phyloP scores from a whole-genome alignment of 306 rosid species.

The Dryas alaskensis region DNA sequence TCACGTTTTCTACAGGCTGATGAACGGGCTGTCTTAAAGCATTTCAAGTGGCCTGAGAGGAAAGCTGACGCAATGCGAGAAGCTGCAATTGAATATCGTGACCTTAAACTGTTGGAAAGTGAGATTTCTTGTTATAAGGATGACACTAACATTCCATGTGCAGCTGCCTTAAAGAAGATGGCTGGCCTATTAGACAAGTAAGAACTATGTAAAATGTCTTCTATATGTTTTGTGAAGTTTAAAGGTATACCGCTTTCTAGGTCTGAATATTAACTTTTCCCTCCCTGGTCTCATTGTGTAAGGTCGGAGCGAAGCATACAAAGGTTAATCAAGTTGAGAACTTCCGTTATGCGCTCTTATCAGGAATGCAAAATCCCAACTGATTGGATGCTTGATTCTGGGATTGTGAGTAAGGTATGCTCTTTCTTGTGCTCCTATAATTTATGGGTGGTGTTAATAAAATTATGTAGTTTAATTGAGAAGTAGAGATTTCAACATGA shows the following conservation, averaged over 20 bases:
- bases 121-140: constrained; percentile 72
- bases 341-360: constrained; percentile 55
- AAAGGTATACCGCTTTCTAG: constrained; percentile 7
- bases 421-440: not conserved
- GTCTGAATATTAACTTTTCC: constrained; percentile 18
- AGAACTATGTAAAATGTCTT: constrained; percentile 22
- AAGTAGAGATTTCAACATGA: not conserved
- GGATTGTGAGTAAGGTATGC: constrained; percentile 63
- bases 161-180: constrained; percentile 77
- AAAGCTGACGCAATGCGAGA: constrained; percentile 95
- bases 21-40: constrained; percentile 84
- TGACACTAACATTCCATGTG: constrained; percentile 69
- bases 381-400: constrained; percentile 94
- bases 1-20: constrained; percentile 60
- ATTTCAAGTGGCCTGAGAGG: constrained; percentile 95
- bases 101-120: constrained; percentile 62
- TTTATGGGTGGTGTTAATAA: not conserved
- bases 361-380: constrained; percentile 67
- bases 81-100: constrained; percentile 89
- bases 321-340: constrained; percentile 58
- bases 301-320: constrained; percentile 84
- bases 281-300: constrained; percentile 27
- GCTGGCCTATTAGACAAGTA: constrained; percentile 83
- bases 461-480: not conserved
- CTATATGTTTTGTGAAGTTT: not conserved